Evolutionary conservation across 768 basidiomycete genomes (phyloP), one percentile per base, ranked within the genome.

Genomic region (Boletus rubroflammeus): DNA sequence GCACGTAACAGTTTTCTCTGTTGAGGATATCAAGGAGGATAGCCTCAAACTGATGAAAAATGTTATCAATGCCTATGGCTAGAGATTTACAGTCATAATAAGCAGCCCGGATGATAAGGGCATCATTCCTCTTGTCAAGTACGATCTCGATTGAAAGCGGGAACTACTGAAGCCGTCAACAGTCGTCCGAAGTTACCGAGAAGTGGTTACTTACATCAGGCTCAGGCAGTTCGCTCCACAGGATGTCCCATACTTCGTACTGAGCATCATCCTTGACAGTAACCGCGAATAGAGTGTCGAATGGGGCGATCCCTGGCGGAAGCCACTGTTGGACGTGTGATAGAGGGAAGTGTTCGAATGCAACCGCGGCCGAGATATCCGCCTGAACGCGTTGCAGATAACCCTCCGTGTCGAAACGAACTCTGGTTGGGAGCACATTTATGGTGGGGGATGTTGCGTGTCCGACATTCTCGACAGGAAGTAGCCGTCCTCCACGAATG

Each of bases 281-380:
- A 31, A 72, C 62, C 1, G 67, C 71, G 46, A 72, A 72, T 34
- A 72, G 40, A 28, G 67, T 63, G 36, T 72, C 70, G 40, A 72
- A 67, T 21, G 72, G 54, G 9, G 53, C 44, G 7, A 47, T 54
- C 11, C 57, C 61, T 13, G 62, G 64, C 11, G 60, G 52, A 39
- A 72, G 53, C 70, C 67, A 72, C 26, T 60, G 62, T 51, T 72
- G 69, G 17, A 72, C 62, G 3, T 57, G 60, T 42, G 65, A 62
- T n/a, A 72, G 61, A 21, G 70, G 56, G 23, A 71, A 49, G 42
- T 69, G 62, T 55, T 72, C 70, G 50, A 64, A 72, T 28, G 63
- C 62, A 50, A 62, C 59, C 14, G 60, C 59, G 0, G 59, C 59
- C 5, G 68, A 66, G 43, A 69, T 69, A 56, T 66, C 66, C 2